A percentile compares a stretch with the other conserved stretches of the same genome.
Evolutionary conservation across 2,329 filamentous ascomycete genomes (phyloP).

Genomic region (Byssoonygena ceratinophila): DNA sequence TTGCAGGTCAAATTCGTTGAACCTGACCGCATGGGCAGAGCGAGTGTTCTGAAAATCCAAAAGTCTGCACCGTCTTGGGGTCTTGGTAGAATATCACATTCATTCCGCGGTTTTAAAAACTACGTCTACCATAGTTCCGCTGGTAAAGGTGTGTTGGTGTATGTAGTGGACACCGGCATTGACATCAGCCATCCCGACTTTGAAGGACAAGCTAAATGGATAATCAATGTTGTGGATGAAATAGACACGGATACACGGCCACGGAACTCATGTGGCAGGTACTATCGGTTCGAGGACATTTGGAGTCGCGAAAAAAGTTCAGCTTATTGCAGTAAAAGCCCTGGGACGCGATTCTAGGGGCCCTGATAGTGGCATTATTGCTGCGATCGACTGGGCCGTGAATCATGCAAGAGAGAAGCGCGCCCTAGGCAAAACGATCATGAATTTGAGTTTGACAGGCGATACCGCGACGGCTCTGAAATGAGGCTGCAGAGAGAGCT

Average conservation of each 20-base stretch:
- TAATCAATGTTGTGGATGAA: slow-evolving; percentile 25
- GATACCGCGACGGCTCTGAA: slow-evolving; percentile 26
- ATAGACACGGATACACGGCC: slow-evolving; percentile 24
- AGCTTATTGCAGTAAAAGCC: slow-evolving; percentile 41
- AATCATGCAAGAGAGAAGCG: slow-evolving; percentile 25
- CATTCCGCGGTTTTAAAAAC: slow-evolving; percentile 17
- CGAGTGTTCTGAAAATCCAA: slow-evolving; percentile 12
- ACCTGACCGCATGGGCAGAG: slow-evolving; percentile 3
- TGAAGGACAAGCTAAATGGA: slow-evolving; percentile 29
- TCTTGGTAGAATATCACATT: slow-evolving; percentile 28
- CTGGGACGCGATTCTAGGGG: slow-evolving; percentile 34
- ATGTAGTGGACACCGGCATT: slow-evolving; percentile 33
- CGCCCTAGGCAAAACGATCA: slow-evolving; percentile 23
- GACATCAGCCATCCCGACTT: slow-evolving; percentile 28
- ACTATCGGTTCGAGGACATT: slow-evolving; percentile 28
- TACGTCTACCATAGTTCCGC: slow-evolving; percentile 31
- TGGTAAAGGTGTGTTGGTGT: slow-evolving; percentile 29
- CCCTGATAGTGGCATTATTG: slow-evolving; percentile 38
- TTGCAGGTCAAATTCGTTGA: slow-evolving; percentile 13
- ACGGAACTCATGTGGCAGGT: slow-evolving; percentile 34
- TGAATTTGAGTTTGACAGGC: slow-evolving; percentile 25
- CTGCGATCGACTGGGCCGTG: slow-evolving; percentile 40
- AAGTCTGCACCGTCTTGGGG: slow-evolving; percentile 26
- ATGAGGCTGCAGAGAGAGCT: slow-evolving; percentile 30
- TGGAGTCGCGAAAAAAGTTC: slow-evolving; percentile 32